A percentile compares a stretch with the other conserved stretches of the same genome.
These are phyloP conservation scores for Fomitopsis pulvina DNA, from an alignment of 768 basidiomycete genomes.

Conservation along the genomic window DNA sequence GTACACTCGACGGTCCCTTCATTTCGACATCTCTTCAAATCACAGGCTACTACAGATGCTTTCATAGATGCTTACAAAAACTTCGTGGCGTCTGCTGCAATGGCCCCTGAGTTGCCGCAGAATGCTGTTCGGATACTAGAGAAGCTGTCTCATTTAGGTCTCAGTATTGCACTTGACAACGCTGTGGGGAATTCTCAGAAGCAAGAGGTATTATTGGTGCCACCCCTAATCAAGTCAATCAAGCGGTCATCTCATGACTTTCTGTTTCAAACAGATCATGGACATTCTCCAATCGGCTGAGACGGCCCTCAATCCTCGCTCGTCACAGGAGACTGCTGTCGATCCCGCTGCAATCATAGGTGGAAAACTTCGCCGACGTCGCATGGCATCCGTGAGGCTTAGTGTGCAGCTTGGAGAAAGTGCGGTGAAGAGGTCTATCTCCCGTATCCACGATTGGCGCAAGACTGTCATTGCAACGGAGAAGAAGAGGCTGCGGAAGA, in stretches of 20 bases:
- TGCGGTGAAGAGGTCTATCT: conserved; percentile 54
- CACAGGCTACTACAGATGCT: conserved; percentile 58
- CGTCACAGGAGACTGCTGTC: conserved; percentile 39
- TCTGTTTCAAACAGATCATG: conserved; percentile 47
- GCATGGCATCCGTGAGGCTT: conserved; percentile 49
- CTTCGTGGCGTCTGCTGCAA: conserved; percentile 41
- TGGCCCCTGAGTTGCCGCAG: conserved; percentile 32
- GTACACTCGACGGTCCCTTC: conserved; percentile 57
- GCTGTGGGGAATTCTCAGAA: conserved; percentile 60
- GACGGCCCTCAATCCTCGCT: conserved; percentile 38
- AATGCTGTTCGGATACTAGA: conserved; percentile 52
- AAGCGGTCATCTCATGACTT: no score
- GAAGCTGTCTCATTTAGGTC: conserved; percentile 64
- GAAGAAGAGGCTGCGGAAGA: conserved; percentile 65
- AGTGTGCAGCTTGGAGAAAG: conserved; percentile 61
- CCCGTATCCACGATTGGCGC: conserved; percentile 67
- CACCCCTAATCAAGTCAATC: background rate
- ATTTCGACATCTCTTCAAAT: conserved; percentile 70
- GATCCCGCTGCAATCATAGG: conserved; percentile 48
- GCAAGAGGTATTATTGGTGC: conserved; percentile 47
- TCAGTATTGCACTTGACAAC: conserved; percentile 61
- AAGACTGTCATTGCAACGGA: conserved; percentile 63
- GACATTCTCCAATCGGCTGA: conserved; percentile 52
- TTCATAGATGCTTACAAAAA: conserved; percentile 60
- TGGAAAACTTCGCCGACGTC: conserved; percentile 43